A percentile compares a stretch with the other conserved stretches of the same genome.
Conservation (phyloP, 495 filamentous ascomycete genomes). For the Penicillium atrosanguineum region DNA sequence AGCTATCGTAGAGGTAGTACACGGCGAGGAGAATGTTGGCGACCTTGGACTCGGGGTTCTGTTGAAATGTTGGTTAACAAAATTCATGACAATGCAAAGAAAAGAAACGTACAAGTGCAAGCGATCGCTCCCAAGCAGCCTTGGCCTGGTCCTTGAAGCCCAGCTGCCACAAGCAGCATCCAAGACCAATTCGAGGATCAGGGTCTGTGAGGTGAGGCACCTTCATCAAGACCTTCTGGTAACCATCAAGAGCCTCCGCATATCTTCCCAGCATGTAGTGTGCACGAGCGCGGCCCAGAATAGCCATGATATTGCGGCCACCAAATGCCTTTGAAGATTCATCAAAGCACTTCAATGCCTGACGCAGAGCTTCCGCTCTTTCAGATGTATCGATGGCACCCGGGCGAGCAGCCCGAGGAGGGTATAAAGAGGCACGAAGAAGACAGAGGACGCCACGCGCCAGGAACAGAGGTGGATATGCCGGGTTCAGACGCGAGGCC, state of each 20-base stretch:
- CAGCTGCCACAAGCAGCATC: conserved; percentile 93
- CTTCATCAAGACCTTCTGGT: conserved; percentile 80
- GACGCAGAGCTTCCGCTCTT: conserved; percentile 72
- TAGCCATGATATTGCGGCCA: conserved; percentile 84
- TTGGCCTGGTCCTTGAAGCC: conserved; percentile 91
- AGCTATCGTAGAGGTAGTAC: conserved; percentile 81
- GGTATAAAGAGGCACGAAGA: conserved; percentile 79
- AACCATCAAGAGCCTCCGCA: conserved; percentile 74
- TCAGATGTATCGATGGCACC: conserved; percentile 68
- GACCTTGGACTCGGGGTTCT: conserved; percentile 84
- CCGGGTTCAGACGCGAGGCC: conserved; percentile 87
- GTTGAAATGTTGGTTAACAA: not conserved
- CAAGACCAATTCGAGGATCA: conserved; percentile 91
- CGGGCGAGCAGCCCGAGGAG: conserved; percentile 59
- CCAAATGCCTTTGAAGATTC: conserved; percentile 81
- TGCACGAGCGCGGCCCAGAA: conserved; percentile 80
- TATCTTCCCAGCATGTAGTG: conserved; percentile 81
- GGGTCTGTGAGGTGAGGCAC: conserved; percentile 90
- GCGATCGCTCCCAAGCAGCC: conserved; percentile 79
- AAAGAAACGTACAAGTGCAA: conserved; percentile 59
- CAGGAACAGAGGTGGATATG: conserved; percentile 82
- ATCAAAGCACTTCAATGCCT: conserved; percentile 87
- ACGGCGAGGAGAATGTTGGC: conserved; percentile 87
- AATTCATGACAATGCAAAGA: not conserved
- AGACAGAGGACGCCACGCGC: conserved; percentile 90